Evolutionary conservation across 129 eudicot genomes (phyloP).

Genomic region (Helianthus annuus): DNA sequence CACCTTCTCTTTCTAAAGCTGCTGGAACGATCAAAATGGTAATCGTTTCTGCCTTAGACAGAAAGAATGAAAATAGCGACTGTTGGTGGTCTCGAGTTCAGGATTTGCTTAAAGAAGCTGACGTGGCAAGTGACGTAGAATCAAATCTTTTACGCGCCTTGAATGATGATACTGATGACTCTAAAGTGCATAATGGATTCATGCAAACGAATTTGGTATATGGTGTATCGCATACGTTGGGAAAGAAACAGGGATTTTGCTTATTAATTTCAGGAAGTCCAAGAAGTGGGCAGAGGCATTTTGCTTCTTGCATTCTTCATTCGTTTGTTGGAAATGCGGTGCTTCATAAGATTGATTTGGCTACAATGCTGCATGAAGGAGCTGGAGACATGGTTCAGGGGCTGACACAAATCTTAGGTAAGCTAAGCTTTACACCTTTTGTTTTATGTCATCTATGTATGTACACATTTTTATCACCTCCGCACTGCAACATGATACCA

Average conservation of each 20-base stretch:
- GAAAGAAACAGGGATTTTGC: constrained; percentile 66
- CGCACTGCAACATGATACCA: not conserved
- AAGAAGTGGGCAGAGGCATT: constrained; percentile 86
- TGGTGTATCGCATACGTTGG: constrained; percentile 33
- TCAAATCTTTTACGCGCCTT: constrained; percentile 40
- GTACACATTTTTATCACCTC: not conserved
- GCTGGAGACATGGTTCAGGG: constrained; percentile 84
- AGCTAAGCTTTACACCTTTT: constrained; percentile 21
- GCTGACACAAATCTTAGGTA: constrained; percentile 77
- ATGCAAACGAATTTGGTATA: constrained; percentile 42
- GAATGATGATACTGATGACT: constrained; percentile 46
- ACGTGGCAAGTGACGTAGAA: constrained; percentile 54
- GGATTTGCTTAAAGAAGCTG: constrained; percentile 64
- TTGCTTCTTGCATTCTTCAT: constrained; percentile 87
- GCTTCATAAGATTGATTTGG: constrained; percentile 85
- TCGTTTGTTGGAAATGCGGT: constrained; percentile 78
- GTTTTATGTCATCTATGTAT: constrained; percentile 6
- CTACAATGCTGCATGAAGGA: constrained; percentile 88
- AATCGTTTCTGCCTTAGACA: constrained; percentile 56
- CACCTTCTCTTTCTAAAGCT: constrained; percentile 58
- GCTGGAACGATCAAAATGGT: constrained; percentile 47
- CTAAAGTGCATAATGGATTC: constrained; percentile 31
- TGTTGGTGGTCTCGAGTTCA: constrained; percentile 66
- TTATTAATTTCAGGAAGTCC: constrained; percentile 76
- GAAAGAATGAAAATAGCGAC: constrained; percentile 54